Percentiles rank a stretch among this genome's conserved stretches.
Conservation (phyloP, 441 rosid species). For the Pelargonium fulgidum region DNA sequence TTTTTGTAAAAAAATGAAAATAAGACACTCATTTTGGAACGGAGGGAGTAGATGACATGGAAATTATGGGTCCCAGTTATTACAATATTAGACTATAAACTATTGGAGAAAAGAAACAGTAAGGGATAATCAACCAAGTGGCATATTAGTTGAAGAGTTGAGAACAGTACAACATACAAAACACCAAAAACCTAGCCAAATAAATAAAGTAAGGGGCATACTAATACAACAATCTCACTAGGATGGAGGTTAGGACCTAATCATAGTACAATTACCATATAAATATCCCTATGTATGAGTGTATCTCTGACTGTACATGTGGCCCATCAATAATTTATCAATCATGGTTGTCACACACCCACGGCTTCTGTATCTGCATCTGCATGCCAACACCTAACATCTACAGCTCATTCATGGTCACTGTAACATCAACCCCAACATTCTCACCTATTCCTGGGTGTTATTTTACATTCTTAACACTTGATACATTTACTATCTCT, state of each 20-base stretch:
- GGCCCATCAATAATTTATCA: slow-evolving; percentile 24
- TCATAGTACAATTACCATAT: slow-evolving; percentile 20
- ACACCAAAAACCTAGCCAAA: not conserved
- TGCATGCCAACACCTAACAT: slow-evolving; percentile 14
- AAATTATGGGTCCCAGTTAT: too few species aligned
- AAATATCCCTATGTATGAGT: slow-evolving; percentile 22
- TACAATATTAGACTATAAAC: too few species aligned
- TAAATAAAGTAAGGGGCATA: not conserved
- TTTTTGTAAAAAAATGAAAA: too few species aligned
- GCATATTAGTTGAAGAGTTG: too few species aligned
- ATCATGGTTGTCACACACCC: slow-evolving; percentile 18
- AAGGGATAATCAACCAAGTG: too few species aligned
- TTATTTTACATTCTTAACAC: slow-evolving; percentile 32
- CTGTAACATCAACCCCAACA: slow-evolving; percentile 11
- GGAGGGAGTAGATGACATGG: too few species aligned
- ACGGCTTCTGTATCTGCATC: too few species aligned
- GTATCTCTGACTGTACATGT: slow-evolving; percentile 28
- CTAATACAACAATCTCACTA: slow-evolving; percentile 3
- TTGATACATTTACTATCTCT: slow-evolving; percentile 29
- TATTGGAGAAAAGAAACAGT: too few species aligned
- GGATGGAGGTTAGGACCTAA: slow-evolving; percentile 23
- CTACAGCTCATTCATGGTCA: slow-evolving; percentile 20
- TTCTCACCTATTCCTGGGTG: slow-evolving; percentile 13
- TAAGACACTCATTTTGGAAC: too few species aligned
- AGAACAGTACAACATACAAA: too few species aligned